Conservation (phyloP, 164 flowering plant species). For the Echeveria elegans region DNA sequence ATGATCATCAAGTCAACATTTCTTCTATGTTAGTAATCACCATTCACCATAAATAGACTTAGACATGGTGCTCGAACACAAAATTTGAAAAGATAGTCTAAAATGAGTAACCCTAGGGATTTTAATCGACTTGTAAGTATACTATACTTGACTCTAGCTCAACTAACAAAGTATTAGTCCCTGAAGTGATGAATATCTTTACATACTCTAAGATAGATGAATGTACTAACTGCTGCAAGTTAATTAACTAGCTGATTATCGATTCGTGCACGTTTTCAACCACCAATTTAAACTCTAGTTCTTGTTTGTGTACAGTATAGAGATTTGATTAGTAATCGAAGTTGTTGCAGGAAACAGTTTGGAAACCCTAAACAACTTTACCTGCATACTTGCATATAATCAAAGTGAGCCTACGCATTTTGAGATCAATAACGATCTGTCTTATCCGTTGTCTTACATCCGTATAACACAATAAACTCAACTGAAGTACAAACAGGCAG, state of each 20-base stretch:
- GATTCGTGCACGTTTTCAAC: not conserved
- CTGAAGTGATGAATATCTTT: too few relatives aligned
- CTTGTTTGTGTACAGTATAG: not conserved
- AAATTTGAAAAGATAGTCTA: too few relatives aligned
- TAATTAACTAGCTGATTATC: not conserved
- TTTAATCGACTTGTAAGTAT: too few relatives aligned
- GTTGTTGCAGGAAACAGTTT: not conserved
- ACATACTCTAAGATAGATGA: too few relatives aligned
- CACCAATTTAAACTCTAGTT: slow-evolving; percentile 3
- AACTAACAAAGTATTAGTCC: not conserved
- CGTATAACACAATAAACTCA: not conserved
- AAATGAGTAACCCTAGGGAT: too few relatives aligned
- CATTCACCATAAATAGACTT: too few relatives aligned
- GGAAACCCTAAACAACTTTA: slow-evolving; percentile 1
- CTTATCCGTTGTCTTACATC: not conserved
- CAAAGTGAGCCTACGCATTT: not conserved
- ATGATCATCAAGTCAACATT: too few relatives aligned
- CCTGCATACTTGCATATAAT: not conserved
- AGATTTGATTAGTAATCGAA: not conserved
- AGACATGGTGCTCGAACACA: too few relatives aligned
- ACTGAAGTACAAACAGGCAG: slow-evolving; percentile 5
- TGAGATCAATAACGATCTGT: not conserved
- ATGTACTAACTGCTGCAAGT: not conserved
- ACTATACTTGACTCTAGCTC: not conserved
- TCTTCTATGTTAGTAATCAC: too few relatives aligned